These are phyloP conservation scores for Boletus eberwhitei DNA, from an alignment of 768 basidiomycete genomes.

Conservation along the genomic window DNA sequence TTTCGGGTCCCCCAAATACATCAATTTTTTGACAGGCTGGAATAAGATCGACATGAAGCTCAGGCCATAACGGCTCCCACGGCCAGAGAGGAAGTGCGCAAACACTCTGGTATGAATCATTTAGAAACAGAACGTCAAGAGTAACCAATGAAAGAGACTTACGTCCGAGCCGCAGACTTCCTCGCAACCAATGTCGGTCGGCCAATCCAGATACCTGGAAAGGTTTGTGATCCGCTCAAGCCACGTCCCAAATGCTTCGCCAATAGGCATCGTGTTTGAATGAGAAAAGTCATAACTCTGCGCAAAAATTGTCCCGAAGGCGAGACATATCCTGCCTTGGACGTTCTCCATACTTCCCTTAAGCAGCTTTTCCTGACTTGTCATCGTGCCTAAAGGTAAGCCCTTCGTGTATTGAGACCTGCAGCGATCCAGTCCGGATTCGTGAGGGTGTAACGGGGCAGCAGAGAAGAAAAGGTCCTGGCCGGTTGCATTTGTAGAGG, in stretches of 20 bases:
- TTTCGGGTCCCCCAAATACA: constrained; percentile 2
- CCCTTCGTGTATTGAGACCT: not conserved
- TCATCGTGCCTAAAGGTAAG: not conserved
- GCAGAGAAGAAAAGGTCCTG: not conserved
- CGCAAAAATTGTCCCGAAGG: constrained; percentile 5
- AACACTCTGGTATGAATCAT: not conserved
- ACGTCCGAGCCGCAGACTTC: not conserved
- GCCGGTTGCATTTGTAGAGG: not conserved
- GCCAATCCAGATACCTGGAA: constrained; percentile 4
- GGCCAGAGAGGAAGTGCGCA: constrained; percentile 5
- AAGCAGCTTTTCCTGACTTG: not conserved
- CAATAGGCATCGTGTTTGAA: not conserved
- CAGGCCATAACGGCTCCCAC: constrained; percentile 4
- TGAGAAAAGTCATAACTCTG: not conserved
- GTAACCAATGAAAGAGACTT: not conserved
- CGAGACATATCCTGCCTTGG: constrained; percentile 1
- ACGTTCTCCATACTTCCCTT: constrained; percentile 1
- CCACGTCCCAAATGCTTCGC: not conserved
- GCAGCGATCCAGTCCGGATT: constrained; percentile 1
- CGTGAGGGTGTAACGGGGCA: not conserved
- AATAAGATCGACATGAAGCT: constrained; percentile 1
- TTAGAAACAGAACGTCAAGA: not conserved
- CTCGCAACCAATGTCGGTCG: not conserved
- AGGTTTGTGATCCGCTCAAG: not conserved
- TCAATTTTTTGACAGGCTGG: constrained; percentile 4